These are phyloP conservation scores for Vitis hybrid DNA, from an alignment of 177 flowering plant species.

Conservation along the genomic window DNA sequence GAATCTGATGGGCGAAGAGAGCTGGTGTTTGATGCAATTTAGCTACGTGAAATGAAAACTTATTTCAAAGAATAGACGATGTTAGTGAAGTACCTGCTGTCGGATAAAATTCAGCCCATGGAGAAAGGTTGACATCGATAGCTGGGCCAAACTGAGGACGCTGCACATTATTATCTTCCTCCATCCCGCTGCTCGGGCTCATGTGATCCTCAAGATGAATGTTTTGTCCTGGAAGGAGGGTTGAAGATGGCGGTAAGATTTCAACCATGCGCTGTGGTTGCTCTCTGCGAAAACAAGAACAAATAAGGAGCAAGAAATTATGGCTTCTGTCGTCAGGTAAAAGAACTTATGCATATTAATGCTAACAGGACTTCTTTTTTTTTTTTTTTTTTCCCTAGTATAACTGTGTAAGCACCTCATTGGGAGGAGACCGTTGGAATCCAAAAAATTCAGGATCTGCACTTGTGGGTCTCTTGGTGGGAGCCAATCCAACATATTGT, in stretches of 20 bases:
- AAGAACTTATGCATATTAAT: no score
- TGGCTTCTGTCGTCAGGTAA: background rate
- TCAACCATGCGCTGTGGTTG: conserved; percentile 17
- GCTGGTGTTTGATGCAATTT: no score
- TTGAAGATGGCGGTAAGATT: conserved; percentile 20
- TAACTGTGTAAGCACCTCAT: conserved; percentile 23
- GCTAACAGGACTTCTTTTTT: no score
- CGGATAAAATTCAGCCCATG: conserved; percentile 31
- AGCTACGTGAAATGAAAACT: background rate
- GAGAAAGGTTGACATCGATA: conserved; percentile 29
- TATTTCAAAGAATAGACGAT: background rate
- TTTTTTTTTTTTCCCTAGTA: no score
- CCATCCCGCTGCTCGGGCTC: conserved; percentile 23
- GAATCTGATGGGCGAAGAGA: no score
- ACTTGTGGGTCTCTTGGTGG: conserved; percentile 41
- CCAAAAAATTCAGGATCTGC: conserved; percentile 36
- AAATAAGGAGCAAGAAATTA: background rate
- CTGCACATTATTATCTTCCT: conserved; percentile 18
- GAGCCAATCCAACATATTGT: conserved; percentile 32
- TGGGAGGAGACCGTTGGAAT: conserved; percentile 43
- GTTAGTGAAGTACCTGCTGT: conserved; percentile 20
- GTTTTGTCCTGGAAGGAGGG: conserved; percentile 17
- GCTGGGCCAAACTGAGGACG: conserved; percentile 25
- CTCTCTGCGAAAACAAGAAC: conserved; percentile 10
- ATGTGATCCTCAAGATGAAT: conserved; percentile 22